Conservation (phyloP, 2,329 filamentous ascomycete species). For the Myotisia sp. region DNA sequence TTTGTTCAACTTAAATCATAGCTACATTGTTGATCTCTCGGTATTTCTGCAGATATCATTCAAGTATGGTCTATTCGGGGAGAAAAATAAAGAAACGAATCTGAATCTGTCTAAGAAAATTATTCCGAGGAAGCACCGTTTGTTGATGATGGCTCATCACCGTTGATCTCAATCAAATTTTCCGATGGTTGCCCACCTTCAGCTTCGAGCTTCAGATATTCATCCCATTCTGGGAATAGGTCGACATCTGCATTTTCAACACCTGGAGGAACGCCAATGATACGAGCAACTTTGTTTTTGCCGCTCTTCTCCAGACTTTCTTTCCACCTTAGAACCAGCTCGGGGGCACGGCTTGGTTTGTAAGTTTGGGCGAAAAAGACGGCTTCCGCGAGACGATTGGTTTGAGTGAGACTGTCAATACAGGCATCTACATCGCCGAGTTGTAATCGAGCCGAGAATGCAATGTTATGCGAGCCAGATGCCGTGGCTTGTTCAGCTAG, state of each 20-base stretch:
- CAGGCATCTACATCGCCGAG: constrained; percentile 70
- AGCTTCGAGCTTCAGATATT: constrained; percentile 68
- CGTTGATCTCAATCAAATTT: constrained; percentile 29
- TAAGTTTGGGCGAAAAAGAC: constrained; percentile 92
- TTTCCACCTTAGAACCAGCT: constrained; percentile 67
- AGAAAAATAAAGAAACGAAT: too few species aligned
- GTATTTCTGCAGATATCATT: too few species aligned
- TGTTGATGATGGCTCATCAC: constrained; percentile 18
- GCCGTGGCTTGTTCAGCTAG: constrained; percentile 63
- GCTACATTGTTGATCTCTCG: too few species aligned
- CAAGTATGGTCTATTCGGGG: too few species aligned
- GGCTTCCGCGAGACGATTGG: constrained; percentile 67
- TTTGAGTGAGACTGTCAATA: constrained; percentile 63
- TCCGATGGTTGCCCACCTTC: constrained; percentile 42
- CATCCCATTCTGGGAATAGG: constrained; percentile 92
- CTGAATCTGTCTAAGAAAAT: too few species aligned
- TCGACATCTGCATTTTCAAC: constrained; percentile 54
- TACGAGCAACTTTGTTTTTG: constrained; percentile 69
- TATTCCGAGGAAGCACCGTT: constrained; percentile 1
- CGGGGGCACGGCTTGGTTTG: constrained; percentile 61
- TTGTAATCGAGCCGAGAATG: constrained; percentile 82
- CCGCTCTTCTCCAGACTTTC: constrained; percentile 65
- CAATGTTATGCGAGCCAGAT: constrained; percentile 75
- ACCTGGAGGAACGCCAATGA: constrained; percentile 67
- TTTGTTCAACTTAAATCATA: too few species aligned